A percentile compares a stretch with the other conserved stretches of the same genome.
Conservation (phyloP, 768 basidiomycete genomes). For the Melanogaster broomeanus region DNA sequence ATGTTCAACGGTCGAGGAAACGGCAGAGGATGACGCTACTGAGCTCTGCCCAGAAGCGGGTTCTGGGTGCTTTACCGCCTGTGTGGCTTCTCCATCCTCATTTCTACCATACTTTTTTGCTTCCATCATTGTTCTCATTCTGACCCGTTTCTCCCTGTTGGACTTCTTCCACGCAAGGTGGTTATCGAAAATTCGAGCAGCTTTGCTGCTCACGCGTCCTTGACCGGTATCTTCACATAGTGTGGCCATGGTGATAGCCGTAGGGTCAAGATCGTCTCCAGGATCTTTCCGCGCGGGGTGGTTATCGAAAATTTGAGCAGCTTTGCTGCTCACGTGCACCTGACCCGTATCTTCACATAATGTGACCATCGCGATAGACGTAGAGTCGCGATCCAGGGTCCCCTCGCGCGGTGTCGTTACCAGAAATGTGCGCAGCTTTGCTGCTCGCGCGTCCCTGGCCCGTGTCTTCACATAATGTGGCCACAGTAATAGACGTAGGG, state of each 20-base stretch:
- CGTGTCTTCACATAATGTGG: constrained; percentile 71
- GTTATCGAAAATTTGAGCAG: constrained; percentile 67
- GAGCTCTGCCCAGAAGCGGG: constrained; percentile 8
- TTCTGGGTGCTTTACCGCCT: constrained; percentile 6
- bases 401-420: constrained; percentile 76
- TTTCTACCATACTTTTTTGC: constrained; percentile 72
- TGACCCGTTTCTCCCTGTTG: constrained; percentile 65
- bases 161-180: constrained; percentile 72
- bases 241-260: constrained; percentile 77
- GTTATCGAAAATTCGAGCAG: constrained; percentile 67
- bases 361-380: constrained; percentile 77
- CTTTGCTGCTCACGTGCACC: constrained; percentile 79
- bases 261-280: constrained; percentile 82
- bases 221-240: constrained; percentile 78
- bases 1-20: constrained; percentile 31
- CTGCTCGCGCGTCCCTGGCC: constrained; percentile 80
- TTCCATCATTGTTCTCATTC: constrained; percentile 65
- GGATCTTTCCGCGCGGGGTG: constrained; percentile 79
- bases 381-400: constrained; percentile 82
- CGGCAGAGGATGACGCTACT: constrained; percentile 10
- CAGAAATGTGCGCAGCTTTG: constrained; percentile 71
- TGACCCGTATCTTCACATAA: constrained; percentile 78
- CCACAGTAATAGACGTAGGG: constrained; percentile 56
- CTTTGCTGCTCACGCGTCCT: constrained; percentile 79
- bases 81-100: constrained; percentile 44